Conservation (phyloP, 177 flowering plant genomes). For the Telopea speciosissima region DNA sequence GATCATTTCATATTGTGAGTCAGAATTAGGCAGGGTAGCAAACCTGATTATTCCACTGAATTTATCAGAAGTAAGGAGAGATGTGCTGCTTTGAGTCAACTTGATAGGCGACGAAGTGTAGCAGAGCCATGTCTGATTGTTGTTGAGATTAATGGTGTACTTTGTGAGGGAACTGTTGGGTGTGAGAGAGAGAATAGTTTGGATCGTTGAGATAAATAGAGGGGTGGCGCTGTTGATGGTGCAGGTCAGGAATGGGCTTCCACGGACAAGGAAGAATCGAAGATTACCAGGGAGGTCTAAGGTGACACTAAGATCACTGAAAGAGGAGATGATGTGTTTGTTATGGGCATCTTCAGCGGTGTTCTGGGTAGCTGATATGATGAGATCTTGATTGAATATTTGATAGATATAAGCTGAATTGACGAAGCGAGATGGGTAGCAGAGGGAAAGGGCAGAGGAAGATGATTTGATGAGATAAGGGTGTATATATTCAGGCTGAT, state of each 20-base stretch:
- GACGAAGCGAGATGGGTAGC: conserved; percentile 60
- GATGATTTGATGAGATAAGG: conserved; percentile 84
- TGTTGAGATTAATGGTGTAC: conserved; percentile 56
- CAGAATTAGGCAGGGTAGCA: conserved; percentile 50
- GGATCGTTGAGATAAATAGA: conserved; percentile 54
- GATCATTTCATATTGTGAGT: conserved; percentile 27
- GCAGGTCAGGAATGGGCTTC: conserved; percentile 75
- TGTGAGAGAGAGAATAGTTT: conserved; percentile 48
- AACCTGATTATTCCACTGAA: conserved; percentile 69
- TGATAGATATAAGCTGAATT: conserved; percentile 56
- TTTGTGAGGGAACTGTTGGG: conserved; percentile 41
- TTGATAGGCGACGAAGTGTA: conserved; percentile 61
- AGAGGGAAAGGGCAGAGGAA: conserved; percentile 53
- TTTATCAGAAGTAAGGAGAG: conserved; percentile 33
- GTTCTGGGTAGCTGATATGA: conserved; percentile 39
- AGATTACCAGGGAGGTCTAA: conserved; percentile 55
- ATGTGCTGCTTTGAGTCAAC: conserved; percentile 28
- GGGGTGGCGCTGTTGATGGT: conserved; percentile 21
- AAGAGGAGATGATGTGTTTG: conserved; percentile 53
- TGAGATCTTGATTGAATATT: conserved; percentile 51
- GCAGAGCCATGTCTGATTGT: conserved; percentile 76
- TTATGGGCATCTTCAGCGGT: neutral
- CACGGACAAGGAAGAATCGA: conserved; percentile 69
- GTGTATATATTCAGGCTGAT: conserved; percentile 87
- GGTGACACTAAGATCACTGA: conserved; percentile 72